Evolutionary conservation across 2,329 filamentous ascomycete species (phyloP).

Genomic region (Neopestalotiopsis rosae): DNA sequence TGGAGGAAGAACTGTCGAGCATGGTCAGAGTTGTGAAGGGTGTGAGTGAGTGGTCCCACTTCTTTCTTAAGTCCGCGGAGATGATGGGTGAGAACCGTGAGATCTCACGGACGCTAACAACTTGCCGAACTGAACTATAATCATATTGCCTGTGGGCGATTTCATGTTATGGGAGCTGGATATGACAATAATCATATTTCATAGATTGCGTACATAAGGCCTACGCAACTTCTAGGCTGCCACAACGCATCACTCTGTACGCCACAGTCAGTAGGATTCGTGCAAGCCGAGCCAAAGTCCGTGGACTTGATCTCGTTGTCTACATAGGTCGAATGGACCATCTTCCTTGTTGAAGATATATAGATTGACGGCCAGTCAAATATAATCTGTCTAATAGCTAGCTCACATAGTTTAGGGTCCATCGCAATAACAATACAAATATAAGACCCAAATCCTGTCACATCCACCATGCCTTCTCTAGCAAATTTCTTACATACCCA

Average conservation of each 20-base stretch:
- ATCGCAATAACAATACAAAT: not conserved
- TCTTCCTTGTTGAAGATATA: not conserved
- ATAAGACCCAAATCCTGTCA: not conserved
- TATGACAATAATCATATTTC: too few species aligned
- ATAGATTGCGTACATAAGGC: too few species aligned
- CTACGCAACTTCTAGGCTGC: too few species aligned
- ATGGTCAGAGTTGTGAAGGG: not conserved
- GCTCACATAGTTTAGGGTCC: not conserved
- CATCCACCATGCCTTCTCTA: conserved; percentile 21
- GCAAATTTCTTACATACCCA: conserved; percentile 24
- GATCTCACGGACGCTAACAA: not conserved
- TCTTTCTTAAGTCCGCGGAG: conserved; percentile 6
- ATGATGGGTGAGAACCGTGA: not conserved
- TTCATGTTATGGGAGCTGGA: too few species aligned
- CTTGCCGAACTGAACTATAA: too few species aligned
- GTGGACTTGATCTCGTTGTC: too few species aligned
- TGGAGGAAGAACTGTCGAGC: not conserved
- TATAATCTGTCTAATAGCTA: not conserved
- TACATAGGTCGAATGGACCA: too few species aligned
- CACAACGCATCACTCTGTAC: too few species aligned
- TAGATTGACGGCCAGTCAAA: not conserved
- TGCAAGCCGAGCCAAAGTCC: too few species aligned
- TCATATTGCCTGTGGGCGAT: too few species aligned
- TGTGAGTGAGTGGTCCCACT: not conserved
- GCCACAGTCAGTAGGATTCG: too few species aligned